phyloP scores from a whole-genome alignment of 225 moss, liverwort and hornwort species.

The Physcomitrium patens region DNA sequence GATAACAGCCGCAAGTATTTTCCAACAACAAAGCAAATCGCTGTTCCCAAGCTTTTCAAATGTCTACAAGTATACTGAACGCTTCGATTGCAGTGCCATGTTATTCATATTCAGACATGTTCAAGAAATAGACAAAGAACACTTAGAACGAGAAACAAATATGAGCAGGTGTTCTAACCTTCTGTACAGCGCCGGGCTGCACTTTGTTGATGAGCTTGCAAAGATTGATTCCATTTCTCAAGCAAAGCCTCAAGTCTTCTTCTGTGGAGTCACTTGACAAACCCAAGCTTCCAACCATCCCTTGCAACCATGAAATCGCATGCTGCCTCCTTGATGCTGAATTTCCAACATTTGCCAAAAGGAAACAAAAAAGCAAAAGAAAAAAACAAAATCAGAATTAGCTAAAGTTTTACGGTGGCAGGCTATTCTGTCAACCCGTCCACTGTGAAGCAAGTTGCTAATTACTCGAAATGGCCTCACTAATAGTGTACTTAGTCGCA shows the following conservation, averaged over 20 bases:
- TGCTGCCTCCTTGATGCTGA: constrained; percentile 61
- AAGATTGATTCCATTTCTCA: constrained; percentile 60
- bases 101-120: not conserved
- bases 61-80: constrained; percentile 7
- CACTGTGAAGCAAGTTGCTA: not conserved
- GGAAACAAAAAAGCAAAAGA: too few relatives aligned
- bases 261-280: constrained; percentile 48
- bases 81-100: not conserved
- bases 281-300: constrained; percentile 55
- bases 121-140: constrained; percentile 2
- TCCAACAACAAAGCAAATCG: not conserved
- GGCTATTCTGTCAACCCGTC: constrained; percentile 8
- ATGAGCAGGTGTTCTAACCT: constrained; percentile 44
- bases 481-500: not conserved
- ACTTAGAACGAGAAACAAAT: too few relatives aligned
- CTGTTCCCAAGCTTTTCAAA: constrained; percentile 4
- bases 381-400: not conserved
- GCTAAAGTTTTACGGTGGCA: not conserved
- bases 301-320: constrained; percentile 58
- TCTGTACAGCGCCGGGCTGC: constrained; percentile 57
- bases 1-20: constrained; percentile 1
- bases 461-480: not conserved
- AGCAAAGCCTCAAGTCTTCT: constrained; percentile 62
- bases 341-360: not conserved
- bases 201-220: constrained; percentile 68